Percentiles rank a stretch among this genome's conserved stretches.
These are phyloP conservation scores for Ceratocystis colombiana DNA, from an alignment of 2,329 filamentous ascomycete genomes.

Conservation along the genomic window DNA sequence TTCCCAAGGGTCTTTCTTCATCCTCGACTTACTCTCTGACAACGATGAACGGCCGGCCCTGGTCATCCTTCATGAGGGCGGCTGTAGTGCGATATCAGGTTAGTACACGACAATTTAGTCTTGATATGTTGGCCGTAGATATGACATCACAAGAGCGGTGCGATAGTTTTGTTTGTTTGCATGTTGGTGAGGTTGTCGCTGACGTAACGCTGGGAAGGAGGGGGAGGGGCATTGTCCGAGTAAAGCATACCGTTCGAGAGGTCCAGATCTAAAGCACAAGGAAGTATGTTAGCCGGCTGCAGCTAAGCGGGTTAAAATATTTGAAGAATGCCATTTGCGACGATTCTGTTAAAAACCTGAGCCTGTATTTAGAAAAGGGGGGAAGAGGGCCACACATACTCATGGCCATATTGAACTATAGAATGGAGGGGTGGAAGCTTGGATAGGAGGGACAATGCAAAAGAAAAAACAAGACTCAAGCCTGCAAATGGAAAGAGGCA, in stretches of 20 bases:
- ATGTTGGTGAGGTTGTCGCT: slow-evolving; percentile 25
- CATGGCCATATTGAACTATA: slow-evolving; percentile 33
- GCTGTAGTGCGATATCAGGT: slow-evolving; percentile 36
- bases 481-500: slow-evolving; percentile 5
- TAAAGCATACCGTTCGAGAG: slow-evolving; percentile 61
- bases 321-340: background rate
- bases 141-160: background rate
- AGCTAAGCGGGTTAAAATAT: background rate
- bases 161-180: background rate
- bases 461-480: slow-evolving; percentile 16
- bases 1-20: background rate
- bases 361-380: slow-evolving; percentile 4
- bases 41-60: slow-evolving; percentile 93
- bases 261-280: slow-evolving; percentile 55
- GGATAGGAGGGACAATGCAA: slow-evolving; percentile 14
- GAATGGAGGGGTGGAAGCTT: slow-evolving; percentile 23
- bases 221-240: slow-evolving; percentile 13
- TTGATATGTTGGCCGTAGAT: background rate
- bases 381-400: slow-evolving; percentile 32
- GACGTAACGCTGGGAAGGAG: slow-evolving; percentile 2
- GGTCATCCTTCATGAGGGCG: slow-evolving; percentile 86
- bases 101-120: slow-evolving; percentile 3
- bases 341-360: background rate
- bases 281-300: slow-evolving; percentile 11
- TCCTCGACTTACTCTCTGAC: slow-evolving; percentile 72